Evolutionary conservation across 2,329 filamentous ascomycete genomes (phyloP).

Genomic region (Westerdykella aurantiaca): DNA sequence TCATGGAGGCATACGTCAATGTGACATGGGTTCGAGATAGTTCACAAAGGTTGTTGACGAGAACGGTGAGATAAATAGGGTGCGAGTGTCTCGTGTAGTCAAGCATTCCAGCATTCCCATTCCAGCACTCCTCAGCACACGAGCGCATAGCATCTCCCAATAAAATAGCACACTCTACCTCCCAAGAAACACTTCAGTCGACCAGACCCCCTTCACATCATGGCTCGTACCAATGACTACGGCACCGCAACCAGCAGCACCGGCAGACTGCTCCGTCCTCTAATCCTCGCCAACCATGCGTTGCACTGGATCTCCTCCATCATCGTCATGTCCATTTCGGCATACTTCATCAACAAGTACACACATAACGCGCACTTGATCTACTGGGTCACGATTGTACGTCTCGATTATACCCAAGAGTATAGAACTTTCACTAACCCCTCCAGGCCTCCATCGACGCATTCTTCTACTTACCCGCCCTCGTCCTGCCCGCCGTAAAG

Average conservation of each 20-base stretch:
- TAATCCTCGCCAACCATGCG: conserved; percentile 11
- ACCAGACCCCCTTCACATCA: no score
- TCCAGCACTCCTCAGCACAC: no score
- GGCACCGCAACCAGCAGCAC: conserved; percentile 7
- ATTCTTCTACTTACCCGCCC: conserved; percentile 11
- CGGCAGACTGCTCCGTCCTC: conserved; percentile 6
- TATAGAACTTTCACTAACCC: neutral
- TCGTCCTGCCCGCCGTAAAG: conserved; percentile 10
- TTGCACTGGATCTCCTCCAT: conserved; percentile 14
- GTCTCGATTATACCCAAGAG: neutral
- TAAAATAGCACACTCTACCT: no score
- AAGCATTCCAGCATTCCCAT: no score
- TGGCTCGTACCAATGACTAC: conserved; percentile 8
- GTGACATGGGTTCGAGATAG: no score
- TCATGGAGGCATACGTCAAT: no score
- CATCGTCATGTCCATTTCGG: conserved; percentile 15
- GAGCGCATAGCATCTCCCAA: no score
- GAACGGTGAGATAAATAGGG: no score
- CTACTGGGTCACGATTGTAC: conserved; percentile 15
- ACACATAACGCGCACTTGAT: conserved; percentile 12
- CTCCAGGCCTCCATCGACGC: conserved; percentile 10
- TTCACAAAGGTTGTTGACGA: no score
- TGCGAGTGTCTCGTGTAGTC: no score
- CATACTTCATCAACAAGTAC: conserved; percentile 13
- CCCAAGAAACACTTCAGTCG: no score